These are phyloP conservation scores for Paxillus ammoniavirescens DNA, from an alignment of 768 basidiomycete species.

Conservation along the genomic window DNA sequence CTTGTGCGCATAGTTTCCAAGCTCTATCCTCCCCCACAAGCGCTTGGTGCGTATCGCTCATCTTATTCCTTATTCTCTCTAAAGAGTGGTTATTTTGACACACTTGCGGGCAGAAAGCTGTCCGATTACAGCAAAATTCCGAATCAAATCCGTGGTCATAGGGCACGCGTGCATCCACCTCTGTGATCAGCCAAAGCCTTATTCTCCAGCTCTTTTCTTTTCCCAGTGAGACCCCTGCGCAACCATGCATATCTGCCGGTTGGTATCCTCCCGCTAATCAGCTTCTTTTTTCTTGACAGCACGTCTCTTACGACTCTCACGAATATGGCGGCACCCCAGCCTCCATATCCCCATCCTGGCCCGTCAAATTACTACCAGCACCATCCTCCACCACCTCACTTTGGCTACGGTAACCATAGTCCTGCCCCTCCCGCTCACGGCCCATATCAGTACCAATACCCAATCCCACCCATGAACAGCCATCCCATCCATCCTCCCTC, in stretches of 20 bases:
- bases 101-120: background rate
- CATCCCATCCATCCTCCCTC: slow-evolving; percentile 35
- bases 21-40: background rate
- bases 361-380: slow-evolving; percentile 26
- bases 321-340: slow-evolving; percentile 25
- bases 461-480: slow-evolving; percentile 41
- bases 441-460: slow-evolving; percentile 39
- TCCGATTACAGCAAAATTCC: background rate
- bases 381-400: slow-evolving; percentile 23
- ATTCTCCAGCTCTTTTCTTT: background rate
- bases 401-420: slow-evolving; percentile 28
- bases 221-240: background rate
- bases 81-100: background rate
- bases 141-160: background rate
- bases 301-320: background rate
- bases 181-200: background rate
- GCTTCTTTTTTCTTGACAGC: slow-evolving; percentile 9
- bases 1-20: background rate
- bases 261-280: background rate
- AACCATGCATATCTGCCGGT: background rate
- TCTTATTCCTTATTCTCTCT: background rate
- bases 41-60: background rate
- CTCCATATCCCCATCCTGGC: slow-evolving; percentile 27
- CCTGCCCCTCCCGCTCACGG: slow-evolving; percentile 25
- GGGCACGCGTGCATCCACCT: background rate